Conservation (phyloP, 1,284 basidiomycete species). For the Tilletia setariae region DNA sequence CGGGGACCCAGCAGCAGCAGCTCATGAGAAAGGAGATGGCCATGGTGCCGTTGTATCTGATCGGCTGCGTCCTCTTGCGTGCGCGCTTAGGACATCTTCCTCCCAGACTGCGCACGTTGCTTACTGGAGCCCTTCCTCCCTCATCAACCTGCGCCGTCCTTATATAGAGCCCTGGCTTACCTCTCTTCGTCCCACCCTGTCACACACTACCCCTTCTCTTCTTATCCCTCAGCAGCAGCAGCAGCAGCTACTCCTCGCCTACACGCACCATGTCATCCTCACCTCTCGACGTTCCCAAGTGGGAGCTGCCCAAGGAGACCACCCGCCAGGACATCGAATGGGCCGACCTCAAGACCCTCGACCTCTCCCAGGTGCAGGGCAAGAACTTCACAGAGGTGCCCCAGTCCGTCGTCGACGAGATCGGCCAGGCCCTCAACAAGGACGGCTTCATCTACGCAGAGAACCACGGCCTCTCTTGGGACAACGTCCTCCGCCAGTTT, state of each 20-base stretch:
- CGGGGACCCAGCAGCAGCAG: too few species aligned
- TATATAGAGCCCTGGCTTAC: background rate
- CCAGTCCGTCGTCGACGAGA: conserved; percentile 33
- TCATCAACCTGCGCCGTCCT: background rate
- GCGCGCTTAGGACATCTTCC: too few species aligned
- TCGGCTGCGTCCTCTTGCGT: too few species aligned
- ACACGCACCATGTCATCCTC: conserved; percentile 15
- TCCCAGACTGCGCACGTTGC: conserved; percentile 1
- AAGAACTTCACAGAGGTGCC: conserved; percentile 45
- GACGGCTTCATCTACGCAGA: conserved; percentile 52
- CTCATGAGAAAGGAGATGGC: too few species aligned
- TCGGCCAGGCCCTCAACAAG: conserved; percentile 42
- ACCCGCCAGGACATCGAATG: conserved; percentile 45
- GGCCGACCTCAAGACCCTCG: conserved; percentile 49
- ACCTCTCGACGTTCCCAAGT: conserved; percentile 34
- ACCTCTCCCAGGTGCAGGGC: conserved; percentile 43
- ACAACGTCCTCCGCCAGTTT: conserved; percentile 48
- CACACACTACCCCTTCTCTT: background rate
- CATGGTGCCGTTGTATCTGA: too few species aligned
- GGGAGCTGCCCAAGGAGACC: conserved; percentile 42
- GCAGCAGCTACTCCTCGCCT: background rate
- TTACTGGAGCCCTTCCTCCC: background rate
- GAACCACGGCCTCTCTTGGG: conserved; percentile 49
- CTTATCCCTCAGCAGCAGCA: background rate
- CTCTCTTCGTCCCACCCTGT: background rate